Percentiles rank a stretch among this genome's conserved stretches.
Evolutionary conservation across 2,329 filamentous ascomycete species (phyloP).

Genomic region (Emydomyces testavorans): DNA sequence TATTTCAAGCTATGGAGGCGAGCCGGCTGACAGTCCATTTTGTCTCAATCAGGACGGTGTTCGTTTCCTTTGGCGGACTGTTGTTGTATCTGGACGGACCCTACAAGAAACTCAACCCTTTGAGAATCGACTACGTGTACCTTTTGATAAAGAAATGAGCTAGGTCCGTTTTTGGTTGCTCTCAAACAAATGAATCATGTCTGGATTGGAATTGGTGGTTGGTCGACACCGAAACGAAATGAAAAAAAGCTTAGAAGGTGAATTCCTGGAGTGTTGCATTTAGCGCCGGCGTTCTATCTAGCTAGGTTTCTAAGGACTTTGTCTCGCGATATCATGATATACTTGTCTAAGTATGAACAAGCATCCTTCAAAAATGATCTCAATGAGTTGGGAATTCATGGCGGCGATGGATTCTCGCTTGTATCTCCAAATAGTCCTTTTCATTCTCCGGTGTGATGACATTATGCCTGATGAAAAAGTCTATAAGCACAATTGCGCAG

Average conservation of each 20-base stretch:
- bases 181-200: not conserved
- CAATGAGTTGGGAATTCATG: slow-evolving; percentile 61
- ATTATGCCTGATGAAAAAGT: slow-evolving; percentile 81
- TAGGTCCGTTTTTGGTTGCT: not conserved
- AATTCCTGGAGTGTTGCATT: slow-evolving; percentile 23
- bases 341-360: slow-evolving; percentile 6
- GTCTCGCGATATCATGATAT: not conserved
- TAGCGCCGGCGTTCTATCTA: slow-evolving; percentile 32
- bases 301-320: slow-evolving; percentile 8
- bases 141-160: slow-evolving; percentile 78
- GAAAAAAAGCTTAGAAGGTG: slow-evolving; percentile 17
- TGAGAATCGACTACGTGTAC: slow-evolving; percentile 90
- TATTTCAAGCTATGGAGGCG: slow-evolving; percentile 17
- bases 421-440: slow-evolving; percentile 63
- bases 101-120: slow-evolving; percentile 83
- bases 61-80: slow-evolving; percentile 85
- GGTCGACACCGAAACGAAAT: not conserved
- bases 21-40: slow-evolving; percentile 7
- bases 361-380: not conserved
- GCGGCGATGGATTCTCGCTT: slow-evolving; percentile 60
- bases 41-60: slow-evolving; percentile 59
- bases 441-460: slow-evolving; percentile 71
- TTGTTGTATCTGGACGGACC: slow-evolving; percentile 85
- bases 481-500: slow-evolving; percentile 69
- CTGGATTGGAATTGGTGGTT: not conserved